Percentiles rank a stretch among this genome's conserved stretches.
phyloP scores from a whole-genome alignment of 768 basidiomycete species.

The Hericium rajendrae region DNA sequence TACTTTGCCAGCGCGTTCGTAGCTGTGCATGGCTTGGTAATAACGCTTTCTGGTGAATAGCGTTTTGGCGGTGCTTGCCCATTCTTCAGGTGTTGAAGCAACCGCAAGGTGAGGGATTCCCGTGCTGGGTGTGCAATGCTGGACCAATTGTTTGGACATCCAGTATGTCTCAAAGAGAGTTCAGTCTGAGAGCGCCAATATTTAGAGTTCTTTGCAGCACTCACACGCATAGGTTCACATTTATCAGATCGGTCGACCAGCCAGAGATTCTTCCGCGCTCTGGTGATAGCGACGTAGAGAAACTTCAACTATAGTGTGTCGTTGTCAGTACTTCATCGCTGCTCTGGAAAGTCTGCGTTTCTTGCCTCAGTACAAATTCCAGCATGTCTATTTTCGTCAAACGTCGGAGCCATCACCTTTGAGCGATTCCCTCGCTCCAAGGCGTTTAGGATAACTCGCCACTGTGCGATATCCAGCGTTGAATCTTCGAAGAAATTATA shows the following conservation, averaged over 20 bases:
- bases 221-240: conserved; percentile 31
- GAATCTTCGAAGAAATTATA: conserved; percentile 74
- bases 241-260: conserved; percentile 51
- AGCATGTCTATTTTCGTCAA: conserved; percentile 40
- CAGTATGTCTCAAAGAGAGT: conserved; percentile 27
- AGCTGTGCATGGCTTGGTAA: conserved; percentile 45
- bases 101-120: conserved; percentile 47
- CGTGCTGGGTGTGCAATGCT: conserved; percentile 36
- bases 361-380: conserved; percentile 12
- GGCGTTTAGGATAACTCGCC: background rate
- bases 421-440: conserved; percentile 3
- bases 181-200: conserved; percentile 31
- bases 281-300: conserved; percentile 62
- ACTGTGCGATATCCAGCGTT: conserved; percentile 20
- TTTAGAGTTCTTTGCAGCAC: conserved; percentile 12
- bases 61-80: conserved; percentile 29
- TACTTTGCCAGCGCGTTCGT: conserved; percentile 33
- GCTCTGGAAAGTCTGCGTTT: background rate
- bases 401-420: conserved; percentile 29
- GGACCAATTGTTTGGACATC: conserved; percentile 35
- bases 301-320: conserved; percentile 60
- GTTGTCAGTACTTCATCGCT: conserved; percentile 64
- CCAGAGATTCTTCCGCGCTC: conserved; percentile 63
- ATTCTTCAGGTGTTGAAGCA: conserved; percentile 39
- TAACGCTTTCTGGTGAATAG: conserved; percentile 38